Percentiles rank a stretch among this genome's conserved stretches.
These are phyloP conservation scores for Protoeuglena noctilucae DNA, from an alignment of 139 green algal species.

Conservation along the genomic window DNA sequence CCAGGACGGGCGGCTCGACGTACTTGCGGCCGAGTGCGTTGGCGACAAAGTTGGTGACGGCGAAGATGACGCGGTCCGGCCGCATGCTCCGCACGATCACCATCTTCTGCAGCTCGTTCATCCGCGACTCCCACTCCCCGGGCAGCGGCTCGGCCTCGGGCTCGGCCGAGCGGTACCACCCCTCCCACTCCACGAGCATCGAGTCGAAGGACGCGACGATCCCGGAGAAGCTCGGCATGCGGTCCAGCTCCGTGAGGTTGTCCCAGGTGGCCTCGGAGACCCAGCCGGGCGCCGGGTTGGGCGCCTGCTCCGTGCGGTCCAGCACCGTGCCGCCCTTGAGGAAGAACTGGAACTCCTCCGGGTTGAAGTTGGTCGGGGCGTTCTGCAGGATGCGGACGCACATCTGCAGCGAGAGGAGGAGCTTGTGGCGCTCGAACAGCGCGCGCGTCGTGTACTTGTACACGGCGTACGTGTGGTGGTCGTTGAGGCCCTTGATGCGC, in stretches of 20 bases:
- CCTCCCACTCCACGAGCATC: conserved; percentile 38
- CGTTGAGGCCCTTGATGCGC: conserved; percentile 63
- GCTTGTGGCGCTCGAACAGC: conserved; percentile 76
- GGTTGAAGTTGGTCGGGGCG: conserved; percentile 44
- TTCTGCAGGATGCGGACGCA: conserved; percentile 44
- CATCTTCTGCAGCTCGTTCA: conserved; percentile 67
- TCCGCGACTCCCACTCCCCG: conserved; percentile 61
- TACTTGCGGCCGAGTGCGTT: conserved; percentile 61
- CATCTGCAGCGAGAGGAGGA: conserved; percentile 77
- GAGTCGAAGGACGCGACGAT: conserved; percentile 18
- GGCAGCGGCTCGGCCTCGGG: conserved; percentile 56
- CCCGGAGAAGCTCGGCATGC: conserved; percentile 49
- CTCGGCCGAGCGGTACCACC: conserved; percentile 33
- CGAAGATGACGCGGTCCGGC: conserved; percentile 61
- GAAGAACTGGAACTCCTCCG: conserved; percentile 68
- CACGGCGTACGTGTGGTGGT: conserved; percentile 70
- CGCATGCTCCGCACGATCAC: conserved; percentile 35
- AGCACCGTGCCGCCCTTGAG: conserved; percentile 53
- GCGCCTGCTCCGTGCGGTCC: conserved; percentile 38
- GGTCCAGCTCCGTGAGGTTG: conserved; percentile 57
- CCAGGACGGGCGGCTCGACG: conserved; percentile 64
- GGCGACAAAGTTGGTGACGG: conserved; percentile 47
- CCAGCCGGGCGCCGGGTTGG: conserved; percentile 47
- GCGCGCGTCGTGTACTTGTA: conserved; percentile 51
- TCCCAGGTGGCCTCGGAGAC: conserved; percentile 60